Conservation (phyloP, 2,329 filamentous ascomycete species). For the Sphaceloma murrayae region DNA sequence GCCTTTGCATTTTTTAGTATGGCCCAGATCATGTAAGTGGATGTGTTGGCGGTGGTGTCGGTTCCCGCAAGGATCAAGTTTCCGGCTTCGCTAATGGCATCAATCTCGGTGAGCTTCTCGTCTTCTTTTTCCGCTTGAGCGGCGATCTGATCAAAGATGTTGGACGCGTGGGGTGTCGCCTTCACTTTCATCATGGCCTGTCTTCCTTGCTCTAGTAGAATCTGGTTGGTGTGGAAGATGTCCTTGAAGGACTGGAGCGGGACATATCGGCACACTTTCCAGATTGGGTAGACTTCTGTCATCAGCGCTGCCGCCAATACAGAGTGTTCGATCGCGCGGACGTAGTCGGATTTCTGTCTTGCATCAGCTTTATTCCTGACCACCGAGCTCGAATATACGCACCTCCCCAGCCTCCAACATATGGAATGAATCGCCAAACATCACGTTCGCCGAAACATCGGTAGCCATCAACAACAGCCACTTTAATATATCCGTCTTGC, state of each 20-base stretch:
- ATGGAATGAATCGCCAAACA: conserved; percentile 33
- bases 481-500: conserved; percentile 31
- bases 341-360: conserved; percentile 25
- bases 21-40: conserved; percentile 27
- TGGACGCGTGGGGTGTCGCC: conserved; percentile 18
- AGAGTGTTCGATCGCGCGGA: conserved; percentile 25
- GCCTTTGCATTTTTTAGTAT: conserved; percentile 22
- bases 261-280: conserved; percentile 21
- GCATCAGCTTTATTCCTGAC: not conserved
- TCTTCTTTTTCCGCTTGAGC: conserved; percentile 24
- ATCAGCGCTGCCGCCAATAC: conserved; percentile 27
- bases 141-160: conserved; percentile 25
- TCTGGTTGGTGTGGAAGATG: conserved; percentile 21
- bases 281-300: conserved; percentile 26
- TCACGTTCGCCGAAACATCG: conserved; percentile 32
- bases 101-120: conserved; percentile 22
- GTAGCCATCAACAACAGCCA: conserved; percentile 36
- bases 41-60: conserved; percentile 27
- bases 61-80: conserved; percentile 27
- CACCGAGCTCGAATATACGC: conserved; percentile 12
- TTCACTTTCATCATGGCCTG: conserved; percentile 24
- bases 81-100: conserved; percentile 25
- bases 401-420: conserved; percentile 32
- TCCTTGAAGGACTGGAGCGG: conserved; percentile 21
- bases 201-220: conserved; percentile 22